A percentile compares a stretch with the other conserved stretches of the same genome.
phyloP scores from a whole-genome alignment of 2,329 filamentous ascomycete genomes.

The Claviceps citrina region DNA sequence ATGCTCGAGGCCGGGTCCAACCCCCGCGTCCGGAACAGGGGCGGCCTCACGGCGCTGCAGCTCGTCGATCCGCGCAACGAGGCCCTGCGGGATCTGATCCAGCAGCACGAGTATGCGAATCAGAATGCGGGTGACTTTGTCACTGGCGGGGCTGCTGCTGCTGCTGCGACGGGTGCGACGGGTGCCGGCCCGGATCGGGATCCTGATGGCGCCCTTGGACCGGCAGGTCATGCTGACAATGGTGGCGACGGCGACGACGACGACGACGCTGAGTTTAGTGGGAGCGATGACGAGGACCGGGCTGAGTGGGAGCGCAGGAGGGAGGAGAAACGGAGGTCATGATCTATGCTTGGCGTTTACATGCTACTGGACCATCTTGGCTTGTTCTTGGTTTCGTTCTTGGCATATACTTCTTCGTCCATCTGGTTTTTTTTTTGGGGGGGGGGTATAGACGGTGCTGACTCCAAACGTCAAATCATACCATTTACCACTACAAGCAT shows the following conservation, averaged over 20 bases:
- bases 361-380: neutral
- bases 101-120: slow-evolving; percentile 53
- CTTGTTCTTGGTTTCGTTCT: neutral
- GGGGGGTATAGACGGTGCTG: neutral
- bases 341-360: neutral
- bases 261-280: slow-evolving; percentile 46
- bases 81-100: slow-evolving; percentile 45
- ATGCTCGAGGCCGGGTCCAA: slow-evolving; percentile 63
- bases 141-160: too few species aligned
- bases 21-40: slow-evolving; percentile 50
- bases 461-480: neutral
- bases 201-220: too few species aligned
- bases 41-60: slow-evolving; percentile 54
- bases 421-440: neutral
- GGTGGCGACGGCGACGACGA: slow-evolving; percentile 21
- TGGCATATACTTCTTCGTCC: neutral
- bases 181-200: too few species aligned
- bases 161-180: too few species aligned
- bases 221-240: too few species aligned
- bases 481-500: slow-evolving; percentile 4
- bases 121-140: slow-evolving; percentile 45
- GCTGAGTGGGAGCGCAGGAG: slow-evolving; percentile 43
- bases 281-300: slow-evolving; percentile 48
- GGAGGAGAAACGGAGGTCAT: slow-evolving; percentile 21
- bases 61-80: slow-evolving; percentile 58